A percentile compares a stretch with the other conserved stretches of the same genome.
These are phyloP conservation scores for Fomitiporia mediterranea DNA, from an alignment of 1,284 basidiomycete genomes.

Conservation along the genomic window DNA sequence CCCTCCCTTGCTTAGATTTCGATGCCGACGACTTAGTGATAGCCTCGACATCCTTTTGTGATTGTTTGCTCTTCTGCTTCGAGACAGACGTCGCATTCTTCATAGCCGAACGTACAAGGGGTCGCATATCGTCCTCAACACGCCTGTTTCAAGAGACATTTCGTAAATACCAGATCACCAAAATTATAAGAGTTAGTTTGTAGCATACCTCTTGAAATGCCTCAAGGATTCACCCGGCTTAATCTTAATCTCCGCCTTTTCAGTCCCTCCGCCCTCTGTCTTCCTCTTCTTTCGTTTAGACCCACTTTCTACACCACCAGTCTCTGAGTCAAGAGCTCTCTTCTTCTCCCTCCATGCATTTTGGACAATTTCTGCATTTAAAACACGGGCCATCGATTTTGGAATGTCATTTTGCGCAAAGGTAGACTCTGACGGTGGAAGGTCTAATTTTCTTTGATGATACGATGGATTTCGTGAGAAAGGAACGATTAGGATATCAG, in stretches of 20 bases:
- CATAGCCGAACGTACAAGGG: constrained; percentile 55
- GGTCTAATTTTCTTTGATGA: constrained; percentile 28
- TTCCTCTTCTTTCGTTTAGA: constrained; percentile 36
- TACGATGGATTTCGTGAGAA: neutral
- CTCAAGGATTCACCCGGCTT: constrained; percentile 63
- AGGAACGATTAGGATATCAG: neutral
- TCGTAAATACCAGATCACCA: neutral
- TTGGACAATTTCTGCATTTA: constrained; percentile 57
- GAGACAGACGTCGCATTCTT: constrained; percentile 46
- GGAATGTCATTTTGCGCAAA: constrained; percentile 46
- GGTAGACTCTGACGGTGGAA: constrained; percentile 38
- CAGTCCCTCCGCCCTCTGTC: constrained; percentile 25
- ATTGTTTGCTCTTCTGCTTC: constrained; percentile 27
- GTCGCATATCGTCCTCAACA: constrained; percentile 66
- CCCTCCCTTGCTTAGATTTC: constrained; percentile 17
- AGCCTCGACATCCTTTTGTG: constrained; percentile 21
- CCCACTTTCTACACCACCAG: constrained; percentile 21
- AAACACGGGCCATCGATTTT: constrained; percentile 56
- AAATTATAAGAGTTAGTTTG: constrained; percentile 7
- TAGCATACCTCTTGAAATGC: constrained; percentile 66
- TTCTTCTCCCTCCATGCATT: constrained; percentile 51
- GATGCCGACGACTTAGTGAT: constrained; percentile 14
- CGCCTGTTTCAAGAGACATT: constrained; percentile 38
- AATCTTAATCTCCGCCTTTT: constrained; percentile 39
- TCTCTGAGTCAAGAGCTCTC: constrained; percentile 35